Base-by-base conservation (phyloP, 2,329 filamentous ascomycete genomes). In the Tympanopsis confertula region DNA sequence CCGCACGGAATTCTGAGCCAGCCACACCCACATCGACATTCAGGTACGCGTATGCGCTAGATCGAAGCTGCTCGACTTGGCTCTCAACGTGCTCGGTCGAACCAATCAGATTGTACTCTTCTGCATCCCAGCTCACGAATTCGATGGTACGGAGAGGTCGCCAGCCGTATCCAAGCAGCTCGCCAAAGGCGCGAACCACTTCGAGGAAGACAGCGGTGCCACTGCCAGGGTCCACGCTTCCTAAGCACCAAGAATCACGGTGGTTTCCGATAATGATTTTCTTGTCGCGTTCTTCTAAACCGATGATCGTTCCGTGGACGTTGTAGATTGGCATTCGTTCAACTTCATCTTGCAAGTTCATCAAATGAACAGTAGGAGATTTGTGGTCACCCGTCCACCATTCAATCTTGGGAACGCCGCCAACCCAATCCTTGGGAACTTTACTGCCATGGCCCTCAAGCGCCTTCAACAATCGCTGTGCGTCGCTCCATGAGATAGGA, bases 101-200 rank as follows among this genome's bases (percentile, higher is more conserved):
- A 5, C 91, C 91, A 41, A 94, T 84, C 35, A 91, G 65, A 57
- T 95, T 95, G 63, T 94, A 96, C 57, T 89, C 86, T 47, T 82
- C 82, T 3, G 76, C 91, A 56, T 98, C 91, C 91, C 91, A 98
- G 22, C 86, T 94, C 52, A 88, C 87, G 57, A 98, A 96, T 55
- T 94, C 84, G 45, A 98, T 94, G 3, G 86, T 93, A n/a, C 91
- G 81, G 13, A 94, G 67, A 1, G 91, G 91, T 19, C 84, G 74
- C 91, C 91, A 98, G 38, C 88, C 89, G 40, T 78, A 74, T 13
- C 68, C 59, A 17, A 79, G 68, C 13, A 96, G 71, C 44, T 86
- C 77, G 29, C 87, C 86, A 49, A 98, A 85, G 36, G 94, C 78
- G 33, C 83, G 78, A 17, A 84, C 79, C 41, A 96, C 69, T 61